These are phyloP conservation scores for Penicillium paxilli DNA, from an alignment of 495 filamentous ascomycete genomes.

Conservation along the genomic window DNA sequence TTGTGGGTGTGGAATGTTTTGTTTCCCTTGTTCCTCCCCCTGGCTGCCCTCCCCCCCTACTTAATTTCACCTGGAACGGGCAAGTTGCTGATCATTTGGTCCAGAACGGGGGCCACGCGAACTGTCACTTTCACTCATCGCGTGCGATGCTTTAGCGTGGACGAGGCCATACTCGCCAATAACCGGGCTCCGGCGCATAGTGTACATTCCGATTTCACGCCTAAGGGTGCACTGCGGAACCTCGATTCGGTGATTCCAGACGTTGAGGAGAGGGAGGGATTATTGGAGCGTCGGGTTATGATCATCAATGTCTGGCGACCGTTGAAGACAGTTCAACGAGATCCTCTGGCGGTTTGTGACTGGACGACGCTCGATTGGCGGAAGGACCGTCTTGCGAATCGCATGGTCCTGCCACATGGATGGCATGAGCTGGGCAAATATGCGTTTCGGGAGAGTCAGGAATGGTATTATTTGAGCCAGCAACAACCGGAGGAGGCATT, in stretches of 20 bases:
- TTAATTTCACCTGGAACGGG: background rate
- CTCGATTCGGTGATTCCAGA: conserved; percentile 8
- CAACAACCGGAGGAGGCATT: conserved; percentile 26
- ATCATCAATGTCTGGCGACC: conserved; percentile 70
- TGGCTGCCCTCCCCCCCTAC: background rate
- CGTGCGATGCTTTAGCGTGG: conserved; percentile 13
- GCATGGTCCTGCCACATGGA: conserved; percentile 8
- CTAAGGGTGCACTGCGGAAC: conserved; percentile 9
- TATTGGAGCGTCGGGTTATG: conserved; percentile 54
- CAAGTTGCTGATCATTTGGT: background rate
- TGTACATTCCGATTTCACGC: conserved; percentile 22
- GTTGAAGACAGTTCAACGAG: conserved; percentile 51
- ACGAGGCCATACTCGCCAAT: conserved; percentile 10
- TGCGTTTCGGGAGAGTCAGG: conserved; percentile 14
- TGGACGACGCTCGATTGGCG: conserved; percentile 19
- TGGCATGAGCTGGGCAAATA: conserved; percentile 20
- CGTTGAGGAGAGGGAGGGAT: conserved; percentile 48
- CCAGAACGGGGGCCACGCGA: conserved; percentile 14
- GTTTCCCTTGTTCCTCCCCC: too few relatives aligned
- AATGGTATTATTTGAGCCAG: conserved; percentile 28
- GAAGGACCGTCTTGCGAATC: conserved; percentile 13
- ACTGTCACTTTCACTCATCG: conserved; percentile 13
- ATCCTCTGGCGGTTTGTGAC: conserved; percentile 52
- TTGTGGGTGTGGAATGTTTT: too few relatives aligned
- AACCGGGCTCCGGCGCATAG: conserved; percentile 19